A percentile compares a stretch with the other conserved stretches of the same genome.
These are phyloP conservation scores for Kazachstania kunashirensis DNA, from an alignment of 805 yeast species.

Conservation along the genomic window DNA sequence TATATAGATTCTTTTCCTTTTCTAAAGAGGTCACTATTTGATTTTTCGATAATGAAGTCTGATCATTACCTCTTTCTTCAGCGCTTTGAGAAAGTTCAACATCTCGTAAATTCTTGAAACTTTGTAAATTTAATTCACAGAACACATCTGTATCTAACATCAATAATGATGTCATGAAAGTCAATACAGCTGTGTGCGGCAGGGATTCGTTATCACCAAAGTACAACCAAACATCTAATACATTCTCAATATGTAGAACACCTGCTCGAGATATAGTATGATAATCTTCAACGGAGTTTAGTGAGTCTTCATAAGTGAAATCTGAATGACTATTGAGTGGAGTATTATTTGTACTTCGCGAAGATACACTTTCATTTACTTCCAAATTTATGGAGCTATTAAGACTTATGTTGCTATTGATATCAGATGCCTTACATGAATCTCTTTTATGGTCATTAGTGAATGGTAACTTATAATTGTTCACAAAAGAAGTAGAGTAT, in stretches of 20 bases:
- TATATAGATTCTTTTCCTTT: conserved; percentile 6
- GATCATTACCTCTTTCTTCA: background rate
- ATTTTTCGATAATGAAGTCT: background rate
- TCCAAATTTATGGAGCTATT: conserved; percentile 1
- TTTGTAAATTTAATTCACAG: conserved; percentile 15
- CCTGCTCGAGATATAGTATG: conserved; percentile 1
- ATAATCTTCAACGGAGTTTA: background rate
- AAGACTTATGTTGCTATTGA: conserved; percentile 1
- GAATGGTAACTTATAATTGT: background rate
- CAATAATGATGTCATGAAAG: conserved; percentile 18
- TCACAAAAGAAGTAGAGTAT: background rate
- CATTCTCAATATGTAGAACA: conserved; percentile 11
- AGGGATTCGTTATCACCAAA: conserved; percentile 22
- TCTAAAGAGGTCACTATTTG: background rate
- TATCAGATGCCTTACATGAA: background rate
- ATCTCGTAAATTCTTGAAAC: conserved; percentile 14
- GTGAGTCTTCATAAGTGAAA: too few relatives aligned
- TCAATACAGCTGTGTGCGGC: conserved; percentile 21
- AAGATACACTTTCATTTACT: background rate
- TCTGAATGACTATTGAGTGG: too few relatives aligned
- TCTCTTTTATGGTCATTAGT: background rate
- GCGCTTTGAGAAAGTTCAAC: conserved; percentile 11
- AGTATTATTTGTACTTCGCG: background rate
- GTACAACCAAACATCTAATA: conserved; percentile 19
- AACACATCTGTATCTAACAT: conserved; percentile 23